A percentile compares a stretch with the other conserved stretches of the same genome.
Conservation (phyloP, 805 yeast genomes). For the Lipomyces spencermartinsiae region DNA sequence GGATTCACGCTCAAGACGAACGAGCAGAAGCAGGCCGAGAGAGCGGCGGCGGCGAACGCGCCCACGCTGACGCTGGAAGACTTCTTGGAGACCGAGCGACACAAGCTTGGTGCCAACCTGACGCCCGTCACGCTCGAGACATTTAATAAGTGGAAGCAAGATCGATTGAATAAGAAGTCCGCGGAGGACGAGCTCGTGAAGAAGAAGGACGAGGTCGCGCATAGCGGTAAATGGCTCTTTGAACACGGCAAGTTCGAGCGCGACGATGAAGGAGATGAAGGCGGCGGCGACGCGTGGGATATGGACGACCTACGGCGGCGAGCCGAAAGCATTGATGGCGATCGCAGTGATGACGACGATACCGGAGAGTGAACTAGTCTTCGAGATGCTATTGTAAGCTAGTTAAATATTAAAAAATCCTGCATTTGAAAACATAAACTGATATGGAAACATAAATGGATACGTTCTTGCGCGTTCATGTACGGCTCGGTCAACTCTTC, state of each 20-base stretch:
- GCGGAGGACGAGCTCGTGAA: slow-evolving; percentile 52
- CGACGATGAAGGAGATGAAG: slow-evolving; percentile 45
- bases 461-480: background rate
- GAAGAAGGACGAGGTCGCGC: slow-evolving; percentile 47
- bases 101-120: slow-evolving; percentile 69
- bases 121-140: slow-evolving; percentile 88
- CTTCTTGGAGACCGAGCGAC: slow-evolving; percentile 92
- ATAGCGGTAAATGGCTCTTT: slow-evolving; percentile 44
- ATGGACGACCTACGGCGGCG: slow-evolving; percentile 47
- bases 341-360: slow-evolving; percentile 24
- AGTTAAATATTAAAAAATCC: slow-evolving; percentile 7
- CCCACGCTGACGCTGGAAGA: slow-evolving; percentile 95
- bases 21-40: slow-evolving; percentile 91
- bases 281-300: slow-evolving; percentile 46
- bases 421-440: background rate
- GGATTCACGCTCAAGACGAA: slow-evolving; percentile 97
- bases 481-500: background rate
- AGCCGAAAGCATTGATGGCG: slow-evolving; percentile 41
- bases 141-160: slow-evolving; percentile 81
- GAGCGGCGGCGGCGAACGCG: slow-evolving; percentile 78
- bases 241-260: slow-evolving; percentile 48
- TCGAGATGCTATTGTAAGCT: too few species aligned
- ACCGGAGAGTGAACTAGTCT: background rate
- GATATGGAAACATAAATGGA: background rate
- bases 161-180: slow-evolving; percentile 64